These are phyloP conservation scores for Cyberlindnera saturnus DNA, from an alignment of 805 yeast species.

Conservation along the genomic window DNA sequence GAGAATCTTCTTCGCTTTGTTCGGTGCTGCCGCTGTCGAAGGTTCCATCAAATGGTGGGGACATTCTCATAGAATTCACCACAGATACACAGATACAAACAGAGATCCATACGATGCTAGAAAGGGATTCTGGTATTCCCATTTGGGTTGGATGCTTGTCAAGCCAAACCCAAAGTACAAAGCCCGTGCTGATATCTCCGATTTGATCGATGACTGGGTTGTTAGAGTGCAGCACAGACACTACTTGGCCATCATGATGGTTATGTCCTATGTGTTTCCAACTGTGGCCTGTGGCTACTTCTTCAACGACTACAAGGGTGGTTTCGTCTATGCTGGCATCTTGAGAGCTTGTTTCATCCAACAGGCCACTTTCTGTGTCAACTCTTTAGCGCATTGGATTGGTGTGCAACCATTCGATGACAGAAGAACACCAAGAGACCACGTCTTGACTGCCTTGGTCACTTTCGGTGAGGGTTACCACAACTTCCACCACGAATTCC, in stretches of 20 bases:
- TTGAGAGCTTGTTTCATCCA: conserved; percentile 65
- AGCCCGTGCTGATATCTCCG: conserved; percentile 56
- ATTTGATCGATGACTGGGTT: conserved; percentile 71
- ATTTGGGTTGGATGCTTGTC: conserved; percentile 80
- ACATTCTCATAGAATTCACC: conserved; percentile 80
- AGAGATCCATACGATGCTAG: conserved; percentile 88
- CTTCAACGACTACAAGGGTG: conserved; percentile 63
- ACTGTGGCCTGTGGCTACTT: conserved; percentile 46
- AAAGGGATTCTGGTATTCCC: conserved; percentile 77
- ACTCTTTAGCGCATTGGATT: conserved; percentile 82
- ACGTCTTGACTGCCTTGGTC: conserved; percentile 70
- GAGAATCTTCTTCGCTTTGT: conserved; percentile 60
- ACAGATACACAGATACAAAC: conserved; percentile 75
- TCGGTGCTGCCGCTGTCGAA: conserved; percentile 79
- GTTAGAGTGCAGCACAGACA: conserved; percentile 80
- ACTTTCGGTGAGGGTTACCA: conserved; percentile 90
- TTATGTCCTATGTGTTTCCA: conserved; percentile 59
- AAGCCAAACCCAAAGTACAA: conserved; percentile 77
- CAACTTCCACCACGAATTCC: conserved; percentile 88
- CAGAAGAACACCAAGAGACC: conserved; percentile 83
- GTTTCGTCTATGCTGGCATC: conserved; percentile 71
- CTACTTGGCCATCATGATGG: conserved; percentile 54
- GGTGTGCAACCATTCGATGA: conserved; percentile 85
- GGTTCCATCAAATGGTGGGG: conserved; percentile 91
- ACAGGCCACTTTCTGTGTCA: conserved; percentile 83